Base-by-base conservation (phyloP, 768 basidiomycete species). In the Tricholoma saponaceum region DNA sequence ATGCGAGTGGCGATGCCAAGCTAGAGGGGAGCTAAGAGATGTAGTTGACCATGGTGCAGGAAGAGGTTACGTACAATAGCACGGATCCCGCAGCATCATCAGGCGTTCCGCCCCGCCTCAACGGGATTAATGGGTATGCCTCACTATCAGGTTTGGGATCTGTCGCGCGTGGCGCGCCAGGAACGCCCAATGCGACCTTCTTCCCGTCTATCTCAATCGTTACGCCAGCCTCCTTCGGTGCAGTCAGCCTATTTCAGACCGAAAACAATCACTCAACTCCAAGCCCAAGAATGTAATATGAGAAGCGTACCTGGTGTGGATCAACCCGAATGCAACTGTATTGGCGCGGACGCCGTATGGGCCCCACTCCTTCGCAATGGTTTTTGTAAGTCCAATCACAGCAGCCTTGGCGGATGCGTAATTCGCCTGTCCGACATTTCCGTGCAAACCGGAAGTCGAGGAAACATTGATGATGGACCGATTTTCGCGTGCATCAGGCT, bases 351-450 rank as follows among this genome's bases (percentile, higher is more conserved):
- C 89, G 62, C 86, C 86, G 71, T 87, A 92, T 3, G 77, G 71
- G 28, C 92, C 92, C 91, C 91, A 94, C 67, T 94, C 92, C 69
- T 93, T 94, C 50, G 86, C 85, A 61, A 90, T 84, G 39, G 91
- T 93, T 77, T 92, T 93, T 37, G 90, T 89, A 53, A 93, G 74
- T 13, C 91, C 92, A 57, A 87, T 64, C 39, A 93, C 84, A 7
- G 87, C 91, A 12, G 89, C 74, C 66, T 92, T 92, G 59, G 87
- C 90, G 1, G 89, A 81, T 22, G 90, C 84, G 64, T 90, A 92
- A 73, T 92, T 92, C 14, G 78, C 85, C 70, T 93, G 92, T 4
- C 92, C 92, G 52, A 92, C 87, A 69, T 90, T 92, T 18, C 91
- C 92, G 69, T 93, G 91, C 26, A 93, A 78, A 50, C 91, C 92